Conservation (phyloP, 208 protist genomes). For the Crithidia expoeki region DNA sequence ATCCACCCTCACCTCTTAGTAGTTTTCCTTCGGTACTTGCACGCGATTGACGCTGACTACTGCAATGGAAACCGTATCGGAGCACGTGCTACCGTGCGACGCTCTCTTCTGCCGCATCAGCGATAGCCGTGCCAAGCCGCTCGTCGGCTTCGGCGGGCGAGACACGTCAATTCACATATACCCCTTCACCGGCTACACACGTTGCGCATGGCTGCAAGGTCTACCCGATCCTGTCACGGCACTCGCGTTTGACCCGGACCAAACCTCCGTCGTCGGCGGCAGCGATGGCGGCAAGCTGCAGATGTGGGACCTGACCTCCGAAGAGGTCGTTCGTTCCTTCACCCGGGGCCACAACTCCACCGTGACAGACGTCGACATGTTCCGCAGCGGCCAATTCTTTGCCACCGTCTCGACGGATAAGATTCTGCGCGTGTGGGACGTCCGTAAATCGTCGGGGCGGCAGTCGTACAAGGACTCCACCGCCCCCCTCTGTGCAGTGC, state of each 20-base stretch:
- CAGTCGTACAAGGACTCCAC: constrained; percentile 75
- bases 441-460: constrained; percentile 70
- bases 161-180: constrained; percentile 68
- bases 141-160: constrained; percentile 70
- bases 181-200: constrained; percentile 61
- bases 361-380: constrained; percentile 68
- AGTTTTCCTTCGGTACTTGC: too few relatives aligned
- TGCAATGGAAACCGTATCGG: constrained; percentile 35
- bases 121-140: constrained; percentile 52
- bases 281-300: constrained; percentile 61
- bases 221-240: constrained; percentile 59
- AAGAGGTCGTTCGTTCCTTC: constrained; percentile 64
- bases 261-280: constrained; percentile 59
- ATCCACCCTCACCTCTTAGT: too few relatives aligned
- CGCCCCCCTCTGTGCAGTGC: constrained; percentile 62
- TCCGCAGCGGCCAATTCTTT: constrained; percentile 68
- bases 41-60: too few relatives aligned
- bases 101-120: constrained; percentile 63
- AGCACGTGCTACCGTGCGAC: constrained; percentile 69
- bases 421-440: constrained; percentile 85
- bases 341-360: constrained; percentile 61
- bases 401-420: constrained; percentile 75
- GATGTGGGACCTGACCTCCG: constrained; percentile 73
- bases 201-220: constrained; percentile 59
- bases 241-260: constrained; percentile 66